phyloP scores from a whole-genome alignment of 371 early-diverging fungal species.

The Mortierella sp. region DNA sequence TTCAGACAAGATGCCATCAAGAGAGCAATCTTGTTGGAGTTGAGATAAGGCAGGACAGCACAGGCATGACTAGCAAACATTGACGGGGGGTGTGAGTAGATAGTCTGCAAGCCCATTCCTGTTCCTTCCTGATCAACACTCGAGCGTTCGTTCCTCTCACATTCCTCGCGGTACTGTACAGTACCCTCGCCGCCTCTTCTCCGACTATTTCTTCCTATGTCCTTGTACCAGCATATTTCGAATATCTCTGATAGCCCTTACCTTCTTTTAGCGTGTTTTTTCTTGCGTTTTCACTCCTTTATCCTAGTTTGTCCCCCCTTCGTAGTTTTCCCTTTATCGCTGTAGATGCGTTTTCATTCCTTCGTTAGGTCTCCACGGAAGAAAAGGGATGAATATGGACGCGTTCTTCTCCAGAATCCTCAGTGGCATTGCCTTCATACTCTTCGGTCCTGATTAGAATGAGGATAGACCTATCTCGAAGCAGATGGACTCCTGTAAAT shows the following conservation, averaged over 20 bases:
- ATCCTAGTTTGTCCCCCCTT: conserved; percentile 13
- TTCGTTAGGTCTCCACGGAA: neutral
- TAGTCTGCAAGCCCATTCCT: neutral
- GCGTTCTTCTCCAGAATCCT: neutral
- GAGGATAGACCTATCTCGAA: neutral
- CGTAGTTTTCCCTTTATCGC: neutral
- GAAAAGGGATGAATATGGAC: neutral
- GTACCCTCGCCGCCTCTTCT: neutral
- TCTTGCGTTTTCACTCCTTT: conserved; percentile 12
- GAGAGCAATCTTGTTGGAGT: too few species aligned
- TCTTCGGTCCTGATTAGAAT: conserved; percentile 13
- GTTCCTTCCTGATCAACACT: neutral
- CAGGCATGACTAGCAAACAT: too few species aligned
- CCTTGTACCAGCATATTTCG: neutral
- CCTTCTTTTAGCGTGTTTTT: neutral
- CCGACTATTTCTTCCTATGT: neutral
- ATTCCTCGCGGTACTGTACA: neutral
- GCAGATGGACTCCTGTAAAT: neutral
- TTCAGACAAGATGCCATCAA: too few species aligned
- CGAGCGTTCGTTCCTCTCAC: too few species aligned
- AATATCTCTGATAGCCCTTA: neutral
- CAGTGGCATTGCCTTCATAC: conserved; percentile 5
- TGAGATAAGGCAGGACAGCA: too few species aligned
- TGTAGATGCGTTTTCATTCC: conserved; percentile 6
- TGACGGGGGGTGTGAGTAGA: too few species aligned